phyloP scores from a whole-genome alignment of 805 yeast genomes.

The Teunomyces kruisii region DNA sequence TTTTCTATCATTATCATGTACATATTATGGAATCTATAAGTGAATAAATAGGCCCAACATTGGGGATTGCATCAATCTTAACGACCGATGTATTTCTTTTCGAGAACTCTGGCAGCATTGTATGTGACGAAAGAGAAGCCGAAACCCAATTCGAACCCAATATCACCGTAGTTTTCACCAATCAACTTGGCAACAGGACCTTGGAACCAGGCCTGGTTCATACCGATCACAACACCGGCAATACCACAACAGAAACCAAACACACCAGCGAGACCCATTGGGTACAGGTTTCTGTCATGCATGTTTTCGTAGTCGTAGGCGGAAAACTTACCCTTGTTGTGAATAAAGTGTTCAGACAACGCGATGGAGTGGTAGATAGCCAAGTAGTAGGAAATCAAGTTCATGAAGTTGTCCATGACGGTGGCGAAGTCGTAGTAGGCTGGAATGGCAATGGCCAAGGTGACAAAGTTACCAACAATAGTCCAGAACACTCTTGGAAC shows the following conservation, averaged over 20 bases:
- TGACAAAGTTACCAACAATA: slow-evolving; percentile 65
- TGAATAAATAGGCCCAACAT: background rate
- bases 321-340: slow-evolving; percentile 57
- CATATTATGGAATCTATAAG: slow-evolving; percentile 4
- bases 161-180: slow-evolving; percentile 76
- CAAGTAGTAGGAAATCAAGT: slow-evolving; percentile 86
- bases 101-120: slow-evolving; percentile 59
- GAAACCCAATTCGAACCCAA: slow-evolving; percentile 79
- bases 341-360: slow-evolving; percentile 81
- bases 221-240: slow-evolving; percentile 84
- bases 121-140: slow-evolving; percentile 65
- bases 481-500: slow-evolving; percentile 89
- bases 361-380: slow-evolving; percentile 78
- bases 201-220: slow-evolving; percentile 81
- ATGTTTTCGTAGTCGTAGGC: slow-evolving; percentile 66
- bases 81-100: slow-evolving; percentile 61
- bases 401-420: slow-evolving; percentile 86
- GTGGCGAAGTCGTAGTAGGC: slow-evolving; percentile 71
- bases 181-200: slow-evolving; percentile 67
- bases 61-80: slow-evolving; percentile 20
- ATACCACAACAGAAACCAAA: slow-evolving; percentile 79
- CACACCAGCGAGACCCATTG: slow-evolving; percentile 76
- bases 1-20: slow-evolving; percentile 4
- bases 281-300: slow-evolving; percentile 57
- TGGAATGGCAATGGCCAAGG: slow-evolving; percentile 86